phyloP scores from a whole-genome alignment of 2,329 filamentous ascomycete species.

The Phaeosphaeriaceae sp. region DNA sequence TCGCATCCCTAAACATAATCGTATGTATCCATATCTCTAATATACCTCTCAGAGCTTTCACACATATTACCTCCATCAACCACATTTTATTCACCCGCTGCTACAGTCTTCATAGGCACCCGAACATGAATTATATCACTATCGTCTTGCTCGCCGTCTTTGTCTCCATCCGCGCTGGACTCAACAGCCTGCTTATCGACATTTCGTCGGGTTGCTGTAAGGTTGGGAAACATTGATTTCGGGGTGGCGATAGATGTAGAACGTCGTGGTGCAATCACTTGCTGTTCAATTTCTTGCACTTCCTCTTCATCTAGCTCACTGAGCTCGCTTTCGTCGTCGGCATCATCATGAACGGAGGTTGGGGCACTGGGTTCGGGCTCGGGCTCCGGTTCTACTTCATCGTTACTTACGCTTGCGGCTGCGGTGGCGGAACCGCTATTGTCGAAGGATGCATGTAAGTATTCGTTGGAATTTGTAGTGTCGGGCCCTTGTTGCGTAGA shows the following conservation, averaged over 20 bases:
- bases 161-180: not conserved
- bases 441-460: slow-evolving; percentile 24
- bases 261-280: slow-evolving; percentile 19
- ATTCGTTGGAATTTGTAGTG: slow-evolving; percentile 14
- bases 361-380: slow-evolving; percentile 58
- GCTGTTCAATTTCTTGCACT: slow-evolving; percentile 42
- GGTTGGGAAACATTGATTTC: slow-evolving; percentile 36
- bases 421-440: slow-evolving; percentile 51
- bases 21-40: too few species aligned
- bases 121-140: slow-evolving; percentile 6
- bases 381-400: slow-evolving; percentile 31
- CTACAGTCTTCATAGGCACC: not conserved
- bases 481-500: slow-evolving; percentile 2
- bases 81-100: too few species aligned
- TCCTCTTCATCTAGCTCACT: slow-evolving; percentile 58
- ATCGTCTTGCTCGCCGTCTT: not conserved
- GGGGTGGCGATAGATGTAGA: slow-evolving; percentile 21
- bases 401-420: slow-evolving; percentile 37
- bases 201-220: slow-evolving; percentile 19
- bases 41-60: not conserved
- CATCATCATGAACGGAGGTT: slow-evolving; percentile 61
- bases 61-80: too few species aligned
- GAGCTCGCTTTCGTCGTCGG: slow-evolving; percentile 62
- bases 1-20: not conserved
- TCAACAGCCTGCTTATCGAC: not conserved